Evolutionary conservation across 2,329 filamentous ascomycete species (phyloP).

Genomic region (Fusarium verrucosum): DNA sequence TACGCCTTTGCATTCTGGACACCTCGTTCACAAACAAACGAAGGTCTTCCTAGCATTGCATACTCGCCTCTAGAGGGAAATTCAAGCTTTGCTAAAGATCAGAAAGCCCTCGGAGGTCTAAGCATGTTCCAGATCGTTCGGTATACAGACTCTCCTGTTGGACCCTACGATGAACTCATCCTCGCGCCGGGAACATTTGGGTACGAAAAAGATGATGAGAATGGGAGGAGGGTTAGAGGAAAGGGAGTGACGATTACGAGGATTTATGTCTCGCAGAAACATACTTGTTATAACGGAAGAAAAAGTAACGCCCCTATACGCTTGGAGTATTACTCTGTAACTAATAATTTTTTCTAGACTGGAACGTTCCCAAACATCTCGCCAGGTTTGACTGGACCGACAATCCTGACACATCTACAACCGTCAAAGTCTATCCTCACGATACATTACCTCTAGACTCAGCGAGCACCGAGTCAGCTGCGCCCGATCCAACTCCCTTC

Average conservation of each 20-base stretch:
- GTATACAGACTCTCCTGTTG: slow-evolving; percentile 61
- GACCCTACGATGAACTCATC: slow-evolving; percentile 63
- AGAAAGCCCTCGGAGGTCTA: slow-evolving; percentile 54
- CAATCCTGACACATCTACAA: slow-evolving; percentile 48
- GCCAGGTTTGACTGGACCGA: slow-evolving; percentile 60
- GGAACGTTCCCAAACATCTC: slow-evolving; percentile 66
- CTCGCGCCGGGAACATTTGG: slow-evolving; percentile 58
- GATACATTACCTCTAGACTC: slow-evolving; percentile 45
- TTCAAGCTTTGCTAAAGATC: slow-evolving; percentile 53
- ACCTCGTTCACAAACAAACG: slow-evolving; percentile 41
- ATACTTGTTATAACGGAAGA: slow-evolving; percentile 63
- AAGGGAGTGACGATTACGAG: slow-evolving; percentile 57
- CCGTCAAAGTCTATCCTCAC: slow-evolving; percentile 57
- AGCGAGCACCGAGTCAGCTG: slow-evolving; percentile 45
- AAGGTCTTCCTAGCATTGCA: slow-evolving; percentile 49
- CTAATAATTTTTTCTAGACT: slow-evolving; percentile 50
- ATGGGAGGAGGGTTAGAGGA: slow-evolving; percentile 46
- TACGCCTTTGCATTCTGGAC: slow-evolving; percentile 57
- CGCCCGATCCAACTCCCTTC: slow-evolving; percentile 51
- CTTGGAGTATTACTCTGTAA: not conserved
- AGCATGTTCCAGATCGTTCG: slow-evolving; percentile 61
- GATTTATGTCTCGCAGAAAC: slow-evolving; percentile 63
- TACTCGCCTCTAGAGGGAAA: slow-evolving; percentile 59
- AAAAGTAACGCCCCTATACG: slow-evolving; percentile 51
- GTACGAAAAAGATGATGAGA: slow-evolving; percentile 51